phyloP scores from a whole-genome alignment of 495 filamentous ascomycete species.

The Xylaria sp. region DNA sequence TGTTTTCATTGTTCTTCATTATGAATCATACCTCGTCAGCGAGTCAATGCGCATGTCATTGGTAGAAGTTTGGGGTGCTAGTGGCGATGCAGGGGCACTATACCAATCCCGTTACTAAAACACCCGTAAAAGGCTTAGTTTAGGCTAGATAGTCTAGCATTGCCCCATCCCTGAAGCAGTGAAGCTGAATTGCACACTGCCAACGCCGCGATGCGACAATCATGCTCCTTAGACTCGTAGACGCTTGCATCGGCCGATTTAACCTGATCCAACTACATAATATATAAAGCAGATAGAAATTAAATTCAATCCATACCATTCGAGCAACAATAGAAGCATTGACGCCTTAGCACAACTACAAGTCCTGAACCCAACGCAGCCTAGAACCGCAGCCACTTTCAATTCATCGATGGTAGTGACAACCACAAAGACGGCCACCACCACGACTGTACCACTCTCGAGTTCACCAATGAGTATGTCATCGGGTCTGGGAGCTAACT shows the following conservation, averaged over 20 bases:
- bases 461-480: slow-evolving; percentile 32
- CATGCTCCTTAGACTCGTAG: not conserved
- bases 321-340: not conserved
- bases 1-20: slow-evolving; percentile 26
- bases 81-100: slow-evolving; percentile 10
- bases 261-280: not conserved
- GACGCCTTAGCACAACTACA: not conserved
- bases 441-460: slow-evolving; percentile 17
- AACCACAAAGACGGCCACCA: slow-evolving; percentile 31
- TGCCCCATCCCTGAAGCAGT: not conserved
- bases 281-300: slow-evolving; percentile 3
- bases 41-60: slow-evolving; percentile 24
- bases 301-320: not conserved
- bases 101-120: not conserved
- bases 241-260: not conserved
- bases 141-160: not conserved
- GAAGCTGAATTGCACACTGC: not conserved
- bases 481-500: slow-evolving; percentile 24
- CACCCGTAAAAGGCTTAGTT: not conserved
- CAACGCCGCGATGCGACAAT: not conserved
- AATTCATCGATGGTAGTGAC: slow-evolving; percentile 30
- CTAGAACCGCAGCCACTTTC: slow-evolving; percentile 8
- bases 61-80: not conserved
- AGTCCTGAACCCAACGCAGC: slow-evolving; percentile 3
- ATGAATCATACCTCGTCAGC: slow-evolving; percentile 33